Conservation (phyloP, 192 early-diverging fungal species). For the Podila verticillata region DNA sequence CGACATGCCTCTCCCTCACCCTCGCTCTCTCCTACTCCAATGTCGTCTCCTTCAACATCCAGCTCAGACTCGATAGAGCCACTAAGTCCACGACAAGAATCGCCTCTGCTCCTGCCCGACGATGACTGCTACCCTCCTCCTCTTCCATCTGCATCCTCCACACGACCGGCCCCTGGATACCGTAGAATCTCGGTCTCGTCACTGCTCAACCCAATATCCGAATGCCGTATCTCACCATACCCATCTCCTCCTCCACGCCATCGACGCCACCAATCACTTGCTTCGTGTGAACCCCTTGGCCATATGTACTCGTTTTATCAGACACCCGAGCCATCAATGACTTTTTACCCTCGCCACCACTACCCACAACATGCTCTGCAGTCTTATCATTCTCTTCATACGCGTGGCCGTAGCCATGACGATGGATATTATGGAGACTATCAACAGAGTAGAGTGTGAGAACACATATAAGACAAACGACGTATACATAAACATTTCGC, state of each 20-base stretch:
- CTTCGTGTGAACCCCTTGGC: background rate
- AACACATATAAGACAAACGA: background rate
- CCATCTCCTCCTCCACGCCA: background rate
- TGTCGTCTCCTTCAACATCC: constrained; percentile 3
- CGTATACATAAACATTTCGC: background rate
- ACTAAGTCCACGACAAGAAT: background rate
- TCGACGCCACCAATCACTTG: background rate
- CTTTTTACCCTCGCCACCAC: too few species aligned
- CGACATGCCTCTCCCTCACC: background rate
- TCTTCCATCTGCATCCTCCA: background rate
- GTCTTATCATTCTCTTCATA: too few species aligned
- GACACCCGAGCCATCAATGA: too few species aligned
- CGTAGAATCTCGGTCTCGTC: constrained; percentile 1
- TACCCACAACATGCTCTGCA: too few species aligned
- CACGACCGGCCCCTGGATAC: background rate
- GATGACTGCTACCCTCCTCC: background rate
- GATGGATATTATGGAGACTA: too few species aligned
- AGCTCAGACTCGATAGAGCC: background rate
- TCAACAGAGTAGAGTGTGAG: too few species aligned
- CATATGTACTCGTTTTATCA: too few species aligned
- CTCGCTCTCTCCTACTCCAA: background rate
- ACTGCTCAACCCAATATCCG: background rate
- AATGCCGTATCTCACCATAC: background rate
- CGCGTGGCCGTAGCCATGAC: too few species aligned
- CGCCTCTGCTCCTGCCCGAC: background rate